Evolutionary conservation across 768 basidiomycete species (phyloP).

Genomic region (Lentinula guzmanii): DNA sequence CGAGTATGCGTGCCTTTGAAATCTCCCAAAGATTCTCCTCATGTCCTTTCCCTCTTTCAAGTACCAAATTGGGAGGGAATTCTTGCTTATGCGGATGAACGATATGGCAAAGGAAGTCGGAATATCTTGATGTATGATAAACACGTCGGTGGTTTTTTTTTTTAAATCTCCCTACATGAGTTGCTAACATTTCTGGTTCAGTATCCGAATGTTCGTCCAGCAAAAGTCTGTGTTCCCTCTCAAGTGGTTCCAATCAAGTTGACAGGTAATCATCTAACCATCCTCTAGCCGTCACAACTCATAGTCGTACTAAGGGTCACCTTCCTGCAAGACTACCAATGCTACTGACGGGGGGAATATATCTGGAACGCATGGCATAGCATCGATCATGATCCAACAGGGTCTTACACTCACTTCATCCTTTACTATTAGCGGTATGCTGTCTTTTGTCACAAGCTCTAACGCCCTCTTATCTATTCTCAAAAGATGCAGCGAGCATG

Average conservation of each 20-base stretch:
- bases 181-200: background rate
- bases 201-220: background rate
- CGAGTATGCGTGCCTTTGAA: background rate
- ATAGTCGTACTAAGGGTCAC: background rate
- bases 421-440: background rate
- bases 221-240: background rate
- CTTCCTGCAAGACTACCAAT: background rate
- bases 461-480: background rate
- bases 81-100: background rate
- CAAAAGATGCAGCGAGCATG: background rate
- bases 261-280: background rate
- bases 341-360: background rate
- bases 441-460: background rate
- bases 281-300: background rate
- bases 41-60: background rate
- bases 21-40: too few relatives aligned
- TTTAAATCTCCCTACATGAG: background rate
- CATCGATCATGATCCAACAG: background rate
- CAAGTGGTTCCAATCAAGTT: background rate
- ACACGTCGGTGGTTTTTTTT: background rate
- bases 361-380: background rate
- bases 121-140: background rate
- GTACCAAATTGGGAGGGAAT: background rate
- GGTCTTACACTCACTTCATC: background rate
- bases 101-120: background rate